Evolutionary conservation across 129 eudicot genomes (phyloP).

Genomic region (Helianthus tuberosus): DNA sequence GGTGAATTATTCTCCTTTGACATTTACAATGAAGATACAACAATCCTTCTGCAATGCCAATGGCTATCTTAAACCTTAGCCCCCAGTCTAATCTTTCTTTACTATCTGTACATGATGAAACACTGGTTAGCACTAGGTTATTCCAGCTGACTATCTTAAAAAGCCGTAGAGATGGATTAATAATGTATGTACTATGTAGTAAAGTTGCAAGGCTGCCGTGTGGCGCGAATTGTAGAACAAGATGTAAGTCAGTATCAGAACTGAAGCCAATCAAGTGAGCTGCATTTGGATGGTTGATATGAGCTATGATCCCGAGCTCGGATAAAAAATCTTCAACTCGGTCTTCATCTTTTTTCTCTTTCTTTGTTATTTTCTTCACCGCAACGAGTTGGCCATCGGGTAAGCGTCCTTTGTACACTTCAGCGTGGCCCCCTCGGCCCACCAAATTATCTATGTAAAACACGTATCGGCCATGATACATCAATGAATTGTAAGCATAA

Average conservation of each 20-base stretch:
- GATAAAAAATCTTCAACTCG: conserved; percentile 73
- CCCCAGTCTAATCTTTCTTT: conserved; percentile 63
- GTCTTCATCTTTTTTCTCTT: conserved; percentile 74
- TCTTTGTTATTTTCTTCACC: conserved; percentile 76
- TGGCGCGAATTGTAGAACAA: conserved; percentile 83
- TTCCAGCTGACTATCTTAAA: conserved; percentile 12
- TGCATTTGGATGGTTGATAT: conserved; percentile 88
- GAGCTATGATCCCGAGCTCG: conserved; percentile 96
- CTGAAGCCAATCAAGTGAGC: conserved; percentile 82
- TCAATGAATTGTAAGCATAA: not conserved
- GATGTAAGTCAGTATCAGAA: conserved; percentile 69
- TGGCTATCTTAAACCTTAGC: conserved; percentile 67
- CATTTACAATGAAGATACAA: conserved; percentile 82
- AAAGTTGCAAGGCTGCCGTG: conserved; percentile 80
- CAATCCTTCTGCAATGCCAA: conserved; percentile 92
- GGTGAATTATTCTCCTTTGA: conserved; percentile 86
- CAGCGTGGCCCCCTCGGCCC: conserved; percentile 97
- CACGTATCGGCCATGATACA: not conserved
- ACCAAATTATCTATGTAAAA: conserved; percentile 57
- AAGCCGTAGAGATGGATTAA: not conserved
- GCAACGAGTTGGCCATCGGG: conserved; percentile 83
- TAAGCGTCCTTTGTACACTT: conserved; percentile 88
- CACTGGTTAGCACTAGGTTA: too few species aligned
- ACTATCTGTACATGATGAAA: conserved; percentile 13
- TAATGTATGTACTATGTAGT: conserved; percentile 51